Evolutionary conservation across 805 yeast genomes (phyloP), one percentile per base, ranked within the genome.

Genomic region (Sugiyamaella smithiae): DNA sequence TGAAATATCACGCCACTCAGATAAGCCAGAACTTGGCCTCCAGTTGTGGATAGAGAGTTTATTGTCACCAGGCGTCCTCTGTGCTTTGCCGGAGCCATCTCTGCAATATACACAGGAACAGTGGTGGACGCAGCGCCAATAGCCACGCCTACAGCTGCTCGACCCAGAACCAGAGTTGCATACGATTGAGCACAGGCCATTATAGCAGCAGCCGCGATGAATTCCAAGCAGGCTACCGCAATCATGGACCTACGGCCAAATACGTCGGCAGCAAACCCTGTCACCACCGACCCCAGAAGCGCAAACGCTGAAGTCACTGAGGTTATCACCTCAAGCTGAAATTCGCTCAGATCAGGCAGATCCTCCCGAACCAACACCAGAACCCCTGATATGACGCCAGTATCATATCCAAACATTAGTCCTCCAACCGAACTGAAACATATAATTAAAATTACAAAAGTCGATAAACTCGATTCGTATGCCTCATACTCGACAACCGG

Each of bases 251-350:
- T 88, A 58, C 98, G 79, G 38, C 99, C 99, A 54, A 84, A 68
- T 22, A 77, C 61, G 63, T 91, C 97, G 14, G 26, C 11, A 41
- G 97, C 96, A 24, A 78, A 65, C 42, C 98, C 99, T 1, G 97
- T 95, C 31, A 79, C 55, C 11, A 85, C 51, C 5, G 96, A 82
- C 9, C 95, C 86, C 20, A 91, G 70, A 36, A 91, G 70, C 1
- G 98, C 98, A 52, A 98, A 98, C 23, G 90, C 72, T 0, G 97
- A 87, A 0, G 98, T 91, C 8, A 97, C 95, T 11, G 97, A 84
- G 0, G 98, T 93, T 60, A 93, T 88, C 55, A 87, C 71, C 68
- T 90, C 96, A 67, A 88, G 85, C 56, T 89, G 82, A 43, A 95
- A 93, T 48, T 80, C 77, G 0, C 88, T 72, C 49, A 90, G 73